Evolutionary conservation across 2,329 filamentous ascomycete species (phyloP).

Genomic region (Aspergillus cejpii): DNA sequence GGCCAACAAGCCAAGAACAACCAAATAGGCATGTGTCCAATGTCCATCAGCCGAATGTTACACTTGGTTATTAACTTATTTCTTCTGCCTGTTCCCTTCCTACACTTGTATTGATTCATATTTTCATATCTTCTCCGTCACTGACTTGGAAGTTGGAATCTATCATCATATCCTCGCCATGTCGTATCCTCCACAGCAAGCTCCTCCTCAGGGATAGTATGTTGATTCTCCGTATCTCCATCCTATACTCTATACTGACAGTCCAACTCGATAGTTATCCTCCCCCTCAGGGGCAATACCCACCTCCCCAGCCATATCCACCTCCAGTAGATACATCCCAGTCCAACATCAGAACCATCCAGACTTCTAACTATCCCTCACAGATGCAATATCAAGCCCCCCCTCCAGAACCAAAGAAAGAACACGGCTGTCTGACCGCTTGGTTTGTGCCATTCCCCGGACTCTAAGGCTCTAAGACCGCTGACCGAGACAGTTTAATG

Average conservation of each 20-base stretch:
- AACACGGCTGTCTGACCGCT: conserved; percentile 16
- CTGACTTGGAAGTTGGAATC: too few species aligned
- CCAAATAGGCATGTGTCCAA: conserved; percentile 2
- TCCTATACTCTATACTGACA: neutral
- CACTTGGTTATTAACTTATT: too few species aligned
- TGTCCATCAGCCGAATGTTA: too few species aligned
- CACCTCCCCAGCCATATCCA: conserved; percentile 9
- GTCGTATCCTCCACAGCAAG: neutral
- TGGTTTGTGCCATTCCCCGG: too few species aligned
- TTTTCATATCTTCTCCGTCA: too few species aligned
- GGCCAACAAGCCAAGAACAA: conserved; percentile 14
- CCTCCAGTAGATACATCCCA: neutral
- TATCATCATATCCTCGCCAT: neutral
- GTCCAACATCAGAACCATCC: neutral
- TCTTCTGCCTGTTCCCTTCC: conserved; percentile 11
- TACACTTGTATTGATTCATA: conserved; percentile 2
- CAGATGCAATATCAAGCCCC: conserved; percentile 16
- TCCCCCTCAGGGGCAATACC: conserved; percentile 11
- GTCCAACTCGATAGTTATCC: conserved; percentile 8
- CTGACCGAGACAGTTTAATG: too few species aligned
- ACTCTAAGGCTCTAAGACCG: too few species aligned
- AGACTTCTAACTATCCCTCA: neutral
- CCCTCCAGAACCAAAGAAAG: conserved; percentile 13
- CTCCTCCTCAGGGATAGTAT: conserved; percentile 10
- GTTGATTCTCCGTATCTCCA: neutral